Base-by-base conservation (phyloP, 768 basidiomycete species). In the Mycena leptocephala region DNA sequence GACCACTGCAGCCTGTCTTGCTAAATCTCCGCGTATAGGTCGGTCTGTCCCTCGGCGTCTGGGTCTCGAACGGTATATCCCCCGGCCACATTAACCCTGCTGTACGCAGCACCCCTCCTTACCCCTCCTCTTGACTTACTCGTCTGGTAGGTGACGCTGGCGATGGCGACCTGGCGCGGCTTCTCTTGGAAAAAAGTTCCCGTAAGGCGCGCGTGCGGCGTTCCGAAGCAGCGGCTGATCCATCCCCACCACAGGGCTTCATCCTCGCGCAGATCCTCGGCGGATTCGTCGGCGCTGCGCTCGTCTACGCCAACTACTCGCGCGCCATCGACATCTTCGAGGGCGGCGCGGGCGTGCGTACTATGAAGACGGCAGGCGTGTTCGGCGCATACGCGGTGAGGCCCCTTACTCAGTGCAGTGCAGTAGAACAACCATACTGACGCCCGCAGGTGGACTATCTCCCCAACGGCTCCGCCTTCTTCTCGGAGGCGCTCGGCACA, bases 291-390 rank as follows among this genome's bases (percentile, higher is more conserved):
- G 94, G 93, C 22, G 90, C 90, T 18, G 89, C 88, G 1, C 80
- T 92, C 51, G 82, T 91, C 37, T 94, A 94, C 76, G 93, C 87
- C 8, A 92, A 92, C 78, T 95, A 93, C 80, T 89, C 90, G 79
- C 91, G 92, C 82, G 93, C 93, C 22, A 92, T 95, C 80, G 89
- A 93, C 78, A 76, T 92, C 56, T 88, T 90, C 75, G 93, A 94
- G 80, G 93, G 93, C 13, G 89, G 90, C 13, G 67, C 84, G 33
- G 84, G 85, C 26, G 85, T 90, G 30, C 90, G 93, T n/a, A 93
- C 92, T 16, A 86, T 92, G 41, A 82, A 84, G 9, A 93, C 93
- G 0, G 93, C 90, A 2, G 81, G 85, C 39, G 82, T 94, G 33
- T 94, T 94, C 75, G 86, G 87, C 4, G 93, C 93, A 0, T 94